A percentile compares a stretch with the other conserved stretches of the same genome.
These are phyloP conservation scores for Starmerella vaccinii DNA, from an alignment of 805 yeast species.

Conservation along the genomic window DNA sequence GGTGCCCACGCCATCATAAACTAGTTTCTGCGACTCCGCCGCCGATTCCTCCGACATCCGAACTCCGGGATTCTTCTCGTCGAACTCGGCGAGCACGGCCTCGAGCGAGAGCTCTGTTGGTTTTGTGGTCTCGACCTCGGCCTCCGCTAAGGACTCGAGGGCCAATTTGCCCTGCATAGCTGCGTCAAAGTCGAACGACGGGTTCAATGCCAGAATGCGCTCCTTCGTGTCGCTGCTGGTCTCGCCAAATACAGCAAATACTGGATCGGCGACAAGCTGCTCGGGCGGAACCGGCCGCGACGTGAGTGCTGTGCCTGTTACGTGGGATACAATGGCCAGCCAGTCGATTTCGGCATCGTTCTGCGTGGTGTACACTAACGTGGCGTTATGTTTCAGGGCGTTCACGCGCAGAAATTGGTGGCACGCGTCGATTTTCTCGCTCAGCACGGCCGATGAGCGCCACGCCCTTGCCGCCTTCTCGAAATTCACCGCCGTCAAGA, in stretches of 20 bases:
- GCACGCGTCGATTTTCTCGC: slow-evolving; percentile 11
- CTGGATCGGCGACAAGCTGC: slow-evolving; percentile 4
- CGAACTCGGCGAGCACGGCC: background rate
- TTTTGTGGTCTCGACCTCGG: background rate
- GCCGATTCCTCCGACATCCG: background rate
- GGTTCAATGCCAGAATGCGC: slow-evolving; percentile 20
- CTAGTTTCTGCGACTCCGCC: slow-evolving; percentile 1
- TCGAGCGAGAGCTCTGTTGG: background rate
- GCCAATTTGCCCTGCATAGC: background rate
- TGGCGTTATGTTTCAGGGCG: slow-evolving; percentile 9
- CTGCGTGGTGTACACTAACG: slow-evolving; percentile 8
- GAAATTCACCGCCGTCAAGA: slow-evolving; percentile 8
- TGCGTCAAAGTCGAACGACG: slow-evolving; percentile 15
- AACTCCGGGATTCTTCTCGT: background rate
- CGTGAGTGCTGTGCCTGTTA: background rate
- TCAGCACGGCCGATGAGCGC: slow-evolving; percentile 8
- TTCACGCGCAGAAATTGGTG: slow-evolving; percentile 17
- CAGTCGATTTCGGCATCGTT: background rate
- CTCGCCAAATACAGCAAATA: background rate
- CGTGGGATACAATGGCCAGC: background rate
- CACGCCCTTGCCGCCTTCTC: background rate
- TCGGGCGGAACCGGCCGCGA: slow-evolving; percentile 1
- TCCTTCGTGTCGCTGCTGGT: slow-evolving; percentile 12
- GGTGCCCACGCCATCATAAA: slow-evolving; percentile 1
- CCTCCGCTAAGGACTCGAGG: slow-evolving; percentile 4